Base-by-base conservation (phyloP, 2,329 filamentous ascomycete species). In the Helotiales sp. region DNA sequence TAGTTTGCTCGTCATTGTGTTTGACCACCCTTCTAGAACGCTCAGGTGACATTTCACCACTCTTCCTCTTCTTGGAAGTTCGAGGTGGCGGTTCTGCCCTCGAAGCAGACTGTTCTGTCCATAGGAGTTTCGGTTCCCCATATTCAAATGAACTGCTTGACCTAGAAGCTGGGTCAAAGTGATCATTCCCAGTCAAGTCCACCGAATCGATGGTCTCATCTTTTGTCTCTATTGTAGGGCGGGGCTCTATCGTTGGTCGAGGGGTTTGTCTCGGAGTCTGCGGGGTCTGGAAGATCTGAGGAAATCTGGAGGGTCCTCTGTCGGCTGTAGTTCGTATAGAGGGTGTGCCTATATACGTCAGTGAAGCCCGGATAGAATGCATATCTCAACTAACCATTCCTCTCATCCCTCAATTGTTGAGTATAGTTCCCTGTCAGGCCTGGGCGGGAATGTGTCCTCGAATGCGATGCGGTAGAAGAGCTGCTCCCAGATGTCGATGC, bases 261-360 rank as follows among this genome's bases (percentile, higher is more conserved):
- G 66, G 63, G 51, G 62, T 70, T 65, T 60, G 69, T 66, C 55
- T 66, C 42, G 62, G 74, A 51, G 62, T 74, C 64, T 66, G 71
- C 57, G 67, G 72, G 59, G 61, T 67, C 40, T 62, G 65, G 1
- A 52, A 40, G 6, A 15, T 5, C 30, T 36, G 70, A 59, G 61
- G 51, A 15, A 58, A 33, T 24, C 44, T 62, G 31, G 64, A n/a
- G 8, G 56, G 49, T 40, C 54, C 42, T 50, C 52, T 58, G 8
- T 63, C 57, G 30, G 44, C 31, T 42, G 51, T 38, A 19, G 46
- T 30, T 52, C 50, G 66, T 10, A 58, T 52, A 25, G 65, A 64
- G 42, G 64, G 67, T 3, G 67, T 70, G 27, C 55, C 68, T 69
- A 52, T 15, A 29, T 53, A 24, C 56, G 49, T 63, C 27, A 62